These are phyloP conservation scores for Boletus fagicola DNA, from an alignment of 768 basidiomycete species.

Conservation along the genomic window DNA sequence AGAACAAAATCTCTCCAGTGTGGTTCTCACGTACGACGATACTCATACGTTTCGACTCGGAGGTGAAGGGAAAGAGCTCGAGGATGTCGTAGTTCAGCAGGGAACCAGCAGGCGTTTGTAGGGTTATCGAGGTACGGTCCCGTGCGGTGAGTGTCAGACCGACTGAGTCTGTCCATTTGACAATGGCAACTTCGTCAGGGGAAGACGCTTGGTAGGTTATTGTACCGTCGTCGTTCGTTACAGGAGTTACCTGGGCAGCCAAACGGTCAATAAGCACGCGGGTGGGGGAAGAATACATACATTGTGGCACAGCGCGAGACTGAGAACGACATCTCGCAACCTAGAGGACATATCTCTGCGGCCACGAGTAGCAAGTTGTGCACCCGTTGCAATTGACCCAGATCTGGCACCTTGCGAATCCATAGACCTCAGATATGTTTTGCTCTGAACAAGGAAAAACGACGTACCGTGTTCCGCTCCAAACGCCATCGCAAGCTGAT, in stretches of 20 bases:
- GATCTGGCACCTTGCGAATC: constrained; percentile 43
- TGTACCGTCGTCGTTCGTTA: constrained; percentile 89
- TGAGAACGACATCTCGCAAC: constrained; percentile 88
- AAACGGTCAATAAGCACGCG: background rate
- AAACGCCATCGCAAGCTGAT: constrained; percentile 86
- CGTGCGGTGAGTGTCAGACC: constrained; percentile 87
- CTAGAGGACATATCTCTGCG: constrained; percentile 93
- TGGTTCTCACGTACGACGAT: constrained; percentile 84
- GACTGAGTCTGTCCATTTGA: constrained; percentile 94
- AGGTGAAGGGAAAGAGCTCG: constrained; percentile 97
- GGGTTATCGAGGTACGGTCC: constrained; percentile 86
- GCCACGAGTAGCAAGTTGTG: constrained; percentile 81
- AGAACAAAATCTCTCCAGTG: constrained; percentile 78
- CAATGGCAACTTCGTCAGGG: constrained; percentile 98
- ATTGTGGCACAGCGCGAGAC: constrained; percentile 94
- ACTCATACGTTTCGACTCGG: constrained; percentile 98
- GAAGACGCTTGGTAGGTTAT: constrained; percentile 98
- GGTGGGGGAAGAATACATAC: constrained; percentile 40
- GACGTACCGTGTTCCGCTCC: constrained; percentile 58
- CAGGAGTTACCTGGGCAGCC: constrained; percentile 85
- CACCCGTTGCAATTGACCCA: constrained; percentile 68
- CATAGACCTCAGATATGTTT: background rate
- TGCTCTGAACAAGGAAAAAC: background rate
- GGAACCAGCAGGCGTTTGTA: constrained; percentile 67
- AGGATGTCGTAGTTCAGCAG: constrained; percentile 79